These are phyloP conservation scores for Scedosporium boydii DNA, from an alignment of 2,329 filamentous ascomycete genomes.

Conservation along the genomic window DNA sequence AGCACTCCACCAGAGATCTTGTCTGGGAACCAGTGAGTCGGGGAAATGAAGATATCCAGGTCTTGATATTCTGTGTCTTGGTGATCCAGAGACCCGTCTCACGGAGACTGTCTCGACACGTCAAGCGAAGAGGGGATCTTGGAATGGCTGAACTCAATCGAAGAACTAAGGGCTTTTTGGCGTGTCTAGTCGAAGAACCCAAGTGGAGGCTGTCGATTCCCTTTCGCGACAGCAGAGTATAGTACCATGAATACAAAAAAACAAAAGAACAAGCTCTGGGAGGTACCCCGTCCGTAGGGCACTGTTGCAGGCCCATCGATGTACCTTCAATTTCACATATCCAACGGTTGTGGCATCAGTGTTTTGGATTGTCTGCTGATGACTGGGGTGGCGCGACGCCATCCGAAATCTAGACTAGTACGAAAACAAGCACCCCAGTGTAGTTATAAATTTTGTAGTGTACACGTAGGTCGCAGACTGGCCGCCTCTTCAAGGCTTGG, in stretches of 20 bases:
- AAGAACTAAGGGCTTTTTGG: no score
- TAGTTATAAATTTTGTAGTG: no score
- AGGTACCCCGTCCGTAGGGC: not conserved
- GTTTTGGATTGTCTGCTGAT: not conserved
- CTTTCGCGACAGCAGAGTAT: no score
- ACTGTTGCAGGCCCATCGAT: not conserved
- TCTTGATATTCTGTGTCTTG: not conserved
- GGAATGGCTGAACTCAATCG: no score
- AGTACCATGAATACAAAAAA: not conserved
- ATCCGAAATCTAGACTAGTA: not conserved
- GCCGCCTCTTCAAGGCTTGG: not conserved
- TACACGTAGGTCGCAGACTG: not conserved
- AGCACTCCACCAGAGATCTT: not conserved
- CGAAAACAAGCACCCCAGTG: not conserved
- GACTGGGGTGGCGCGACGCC: not conserved
- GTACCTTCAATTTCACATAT: not conserved
- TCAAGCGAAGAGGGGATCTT: no score
- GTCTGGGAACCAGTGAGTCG: not conserved
- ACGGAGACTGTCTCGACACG: no score
- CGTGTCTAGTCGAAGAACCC: no score
- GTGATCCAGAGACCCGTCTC: no score
- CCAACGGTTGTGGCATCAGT: conserved; percentile 1
- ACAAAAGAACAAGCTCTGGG: not conserved
- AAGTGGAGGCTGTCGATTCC: no score
- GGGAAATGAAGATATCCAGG: not conserved